Evolutionary conservation across 148 eudicot genomes (phyloP).

Genomic region (Spergularia marina): DNA sequence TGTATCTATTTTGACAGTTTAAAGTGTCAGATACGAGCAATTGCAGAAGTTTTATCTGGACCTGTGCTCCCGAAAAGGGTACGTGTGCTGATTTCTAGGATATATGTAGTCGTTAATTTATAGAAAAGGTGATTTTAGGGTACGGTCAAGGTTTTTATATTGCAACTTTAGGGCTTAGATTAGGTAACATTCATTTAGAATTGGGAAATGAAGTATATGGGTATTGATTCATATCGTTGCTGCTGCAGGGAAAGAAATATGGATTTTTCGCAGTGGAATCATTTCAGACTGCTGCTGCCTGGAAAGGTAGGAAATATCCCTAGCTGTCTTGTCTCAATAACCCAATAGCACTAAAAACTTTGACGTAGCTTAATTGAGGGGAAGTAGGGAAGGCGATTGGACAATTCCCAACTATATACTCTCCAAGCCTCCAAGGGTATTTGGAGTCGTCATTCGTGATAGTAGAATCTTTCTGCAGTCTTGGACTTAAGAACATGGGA

Average conservation of each 20-base stretch:
- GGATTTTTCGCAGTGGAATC: conserved; percentile 24
- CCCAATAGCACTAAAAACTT: not conserved
- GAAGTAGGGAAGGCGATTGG: not conserved
- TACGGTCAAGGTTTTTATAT: not conserved
- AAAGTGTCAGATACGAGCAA: conserved; percentile 17
- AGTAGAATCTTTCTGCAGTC: no score
- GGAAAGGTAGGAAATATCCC: conserved; percentile 28
- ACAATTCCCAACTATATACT: not conserved
- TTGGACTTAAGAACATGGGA: no score
- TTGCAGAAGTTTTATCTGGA: conserved; percentile 15
- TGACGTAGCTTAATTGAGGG: not conserved
- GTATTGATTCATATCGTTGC: conserved; percentile 9
- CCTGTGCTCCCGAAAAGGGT: conserved; percentile 16
- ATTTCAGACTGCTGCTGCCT: conserved; percentile 33
- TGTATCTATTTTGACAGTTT: conserved; percentile 17
- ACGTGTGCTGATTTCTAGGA: conserved; percentile 1
- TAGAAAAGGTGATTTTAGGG: not conserved
- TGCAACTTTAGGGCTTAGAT: not conserved
- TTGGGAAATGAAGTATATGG: not conserved
- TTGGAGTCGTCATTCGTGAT: no score
- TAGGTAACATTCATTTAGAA: not conserved
- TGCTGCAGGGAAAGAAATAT: conserved; percentile 37
- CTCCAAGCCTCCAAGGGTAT: not conserved
- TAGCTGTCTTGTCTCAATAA: not conserved
- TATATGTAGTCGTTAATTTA: not conserved